Percentiles rank a stretch among this genome's conserved stretches.
These are phyloP conservation scores for Chlamydomonas schloesseri DNA, from an alignment of 139 green algal species.

Conservation along the genomic window DNA sequence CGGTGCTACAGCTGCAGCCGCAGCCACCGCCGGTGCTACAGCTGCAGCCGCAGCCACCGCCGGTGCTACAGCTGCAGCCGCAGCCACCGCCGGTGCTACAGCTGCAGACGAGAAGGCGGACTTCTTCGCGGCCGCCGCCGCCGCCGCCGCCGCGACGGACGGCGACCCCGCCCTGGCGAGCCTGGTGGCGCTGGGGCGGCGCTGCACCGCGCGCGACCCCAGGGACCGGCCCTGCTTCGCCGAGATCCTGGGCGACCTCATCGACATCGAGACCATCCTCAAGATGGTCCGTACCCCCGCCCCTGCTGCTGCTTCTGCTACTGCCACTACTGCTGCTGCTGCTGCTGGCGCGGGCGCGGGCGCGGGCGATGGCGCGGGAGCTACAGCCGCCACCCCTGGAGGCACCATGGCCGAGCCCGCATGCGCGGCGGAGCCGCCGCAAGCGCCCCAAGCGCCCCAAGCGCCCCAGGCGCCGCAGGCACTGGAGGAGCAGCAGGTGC, in stretches of 20 bases:
- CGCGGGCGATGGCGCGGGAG: too few species aligned
- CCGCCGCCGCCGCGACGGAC: background rate
- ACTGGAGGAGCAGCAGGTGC: too few species aligned
- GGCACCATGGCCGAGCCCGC: too few species aligned
- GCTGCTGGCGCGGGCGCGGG: too few species aligned
- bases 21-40: background rate
- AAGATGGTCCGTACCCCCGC: background rate
- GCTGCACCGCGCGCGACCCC: background rate
- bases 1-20: too few species aligned
- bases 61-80: background rate
- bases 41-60: too few species aligned
- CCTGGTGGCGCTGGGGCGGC: conserved; percentile 14
- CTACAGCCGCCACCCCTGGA: too few species aligned
- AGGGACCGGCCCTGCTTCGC: conserved; percentile 3
- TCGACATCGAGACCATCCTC: conserved; percentile 17
- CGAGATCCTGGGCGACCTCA: conserved; percentile 16
- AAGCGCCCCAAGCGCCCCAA: too few species aligned
- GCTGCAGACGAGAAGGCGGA: background rate
- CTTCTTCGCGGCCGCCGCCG: background rate
- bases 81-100: background rate
- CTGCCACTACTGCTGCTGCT: too few species aligned
- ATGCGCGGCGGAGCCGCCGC: too few species aligned
- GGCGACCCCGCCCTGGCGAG: background rate
- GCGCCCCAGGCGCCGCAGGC: too few species aligned
- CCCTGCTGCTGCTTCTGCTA: too few species aligned